Evolutionary conservation across 192 early-diverging fungal species (phyloP).

Genomic region (Umbelopsis isabellina): DNA sequence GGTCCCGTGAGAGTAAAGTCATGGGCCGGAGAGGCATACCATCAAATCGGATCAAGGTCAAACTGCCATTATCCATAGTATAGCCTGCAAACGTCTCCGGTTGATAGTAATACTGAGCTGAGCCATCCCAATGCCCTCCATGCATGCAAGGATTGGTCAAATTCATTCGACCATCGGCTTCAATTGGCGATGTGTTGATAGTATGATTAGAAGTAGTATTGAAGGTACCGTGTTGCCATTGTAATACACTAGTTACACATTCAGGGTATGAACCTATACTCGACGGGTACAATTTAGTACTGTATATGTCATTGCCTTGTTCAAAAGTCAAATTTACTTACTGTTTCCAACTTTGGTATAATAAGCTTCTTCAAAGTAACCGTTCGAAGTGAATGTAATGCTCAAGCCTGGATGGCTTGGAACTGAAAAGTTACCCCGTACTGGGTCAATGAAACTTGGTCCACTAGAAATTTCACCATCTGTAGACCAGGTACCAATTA

Average conservation of each 20-base stretch:
- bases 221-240: conserved; percentile 27
- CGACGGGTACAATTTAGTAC: neutral
- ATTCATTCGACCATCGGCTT: conserved; percentile 23
- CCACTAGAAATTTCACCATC: conserved; percentile 9
- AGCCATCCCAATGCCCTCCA: conserved; percentile 1
- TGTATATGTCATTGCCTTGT: neutral
- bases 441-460: conserved; percentile 14
- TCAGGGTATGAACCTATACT: conserved; percentile 23
- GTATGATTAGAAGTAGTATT: conserved; percentile 9
- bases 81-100: conserved; percentile 20
- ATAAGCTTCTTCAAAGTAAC: conserved; percentile 28
- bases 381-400: conserved; percentile 9
- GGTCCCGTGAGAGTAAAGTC: conserved; percentile 2
- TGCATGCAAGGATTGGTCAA: conserved; percentile 22
- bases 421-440: conserved; percentile 3
- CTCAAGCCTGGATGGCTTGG: conserved; percentile 14
- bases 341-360: conserved; percentile 21
- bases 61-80: neutral
- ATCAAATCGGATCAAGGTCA: conserved; percentile 17
- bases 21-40: conserved; percentile 16
- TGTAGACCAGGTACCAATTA: conserved; percentile 27
- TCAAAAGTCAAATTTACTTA: neutral
- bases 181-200: conserved; percentile 18
- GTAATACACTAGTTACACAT: conserved; percentile 18
- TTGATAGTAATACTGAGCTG: conserved; percentile 25